phyloP scores from a whole-genome alignment of 345 rosid genomes.

The Populus simonii region DNA sequence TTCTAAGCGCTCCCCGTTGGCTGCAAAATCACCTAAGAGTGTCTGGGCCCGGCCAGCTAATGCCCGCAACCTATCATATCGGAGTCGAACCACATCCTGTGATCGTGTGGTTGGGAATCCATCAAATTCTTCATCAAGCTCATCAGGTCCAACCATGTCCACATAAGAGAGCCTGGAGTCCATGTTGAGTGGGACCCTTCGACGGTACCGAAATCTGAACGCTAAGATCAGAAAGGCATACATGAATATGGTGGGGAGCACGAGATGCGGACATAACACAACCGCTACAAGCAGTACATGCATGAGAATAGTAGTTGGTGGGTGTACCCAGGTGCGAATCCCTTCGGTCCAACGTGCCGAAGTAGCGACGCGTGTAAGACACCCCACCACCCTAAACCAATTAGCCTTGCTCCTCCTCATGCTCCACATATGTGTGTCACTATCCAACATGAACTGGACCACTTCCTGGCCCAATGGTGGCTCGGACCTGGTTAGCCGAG shows the following conservation, averaged over 20 bases:
- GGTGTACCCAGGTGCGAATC: slow-evolving; percentile 67
- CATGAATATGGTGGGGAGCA: slow-evolving; percentile 82
- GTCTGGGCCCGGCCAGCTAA: slow-evolving; percentile 78
- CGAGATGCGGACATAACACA: slow-evolving; percentile 67
- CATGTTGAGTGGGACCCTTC: slow-evolving; percentile 40
- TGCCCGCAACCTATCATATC: slow-evolving; percentile 77
- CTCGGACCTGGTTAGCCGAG: slow-evolving; percentile 66
- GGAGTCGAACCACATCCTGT: slow-evolving; percentile 49
- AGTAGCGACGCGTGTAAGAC: slow-evolving; percentile 57
- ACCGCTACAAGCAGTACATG: slow-evolving; percentile 63
- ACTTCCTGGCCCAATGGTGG: slow-evolving; percentile 83
- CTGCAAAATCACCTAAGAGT: slow-evolving; percentile 74
- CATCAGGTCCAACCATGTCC: slow-evolving; percentile 60
- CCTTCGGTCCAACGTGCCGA: slow-evolving; percentile 67
- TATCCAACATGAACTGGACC: slow-evolving; percentile 76
- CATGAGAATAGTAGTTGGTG: slow-evolving; percentile 65
- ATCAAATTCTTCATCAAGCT: slow-evolving; percentile 86
- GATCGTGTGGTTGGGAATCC: slow-evolving; percentile 67
- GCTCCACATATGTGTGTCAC: slow-evolving; percentile 87
- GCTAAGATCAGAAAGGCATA: slow-evolving; percentile 66
- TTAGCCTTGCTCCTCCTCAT: slow-evolving; percentile 89
- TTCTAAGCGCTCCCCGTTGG: slow-evolving; percentile 80
- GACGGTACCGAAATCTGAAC: slow-evolving; percentile 56
- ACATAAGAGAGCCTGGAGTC: slow-evolving; percentile 66
- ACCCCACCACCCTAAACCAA: slow-evolving; percentile 78